phyloP scores from a whole-genome alignment of 2,329 filamentous ascomycete species.

The Cadophora malorum region DNA sequence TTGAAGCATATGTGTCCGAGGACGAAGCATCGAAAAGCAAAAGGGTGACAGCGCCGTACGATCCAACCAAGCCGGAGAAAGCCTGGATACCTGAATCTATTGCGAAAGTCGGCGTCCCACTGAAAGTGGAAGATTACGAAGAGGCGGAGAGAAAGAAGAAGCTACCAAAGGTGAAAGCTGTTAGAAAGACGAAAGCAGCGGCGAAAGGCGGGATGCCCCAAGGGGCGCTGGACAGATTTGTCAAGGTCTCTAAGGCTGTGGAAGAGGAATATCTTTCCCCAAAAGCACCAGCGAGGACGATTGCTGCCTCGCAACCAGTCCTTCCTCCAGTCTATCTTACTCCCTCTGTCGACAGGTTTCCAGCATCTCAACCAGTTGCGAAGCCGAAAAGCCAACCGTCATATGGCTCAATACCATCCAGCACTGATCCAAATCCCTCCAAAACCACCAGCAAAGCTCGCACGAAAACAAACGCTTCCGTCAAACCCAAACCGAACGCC shows the following conservation, averaged over 20 bases:
- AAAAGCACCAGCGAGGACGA: conserved; percentile 22
- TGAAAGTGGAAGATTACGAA: conserved; percentile 71
- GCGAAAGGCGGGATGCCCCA: conserved; percentile 40
- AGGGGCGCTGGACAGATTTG: conserved; percentile 46
- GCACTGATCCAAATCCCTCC: conserved; percentile 13
- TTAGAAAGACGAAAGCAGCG: conserved; percentile 37
- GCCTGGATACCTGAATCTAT: conserved; percentile 73
- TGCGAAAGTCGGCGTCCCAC: conserved; percentile 67
- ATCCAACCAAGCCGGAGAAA: conserved; percentile 69
- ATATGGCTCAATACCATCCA: conserved; percentile 19
- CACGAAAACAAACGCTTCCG: conserved; percentile 14
- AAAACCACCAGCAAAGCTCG: conserved; percentile 12
- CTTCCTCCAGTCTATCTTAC: conserved; percentile 36
- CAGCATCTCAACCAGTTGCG: conserved; percentile 14
- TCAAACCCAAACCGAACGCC: conserved; percentile 28
- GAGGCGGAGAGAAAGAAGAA: conserved; percentile 41
- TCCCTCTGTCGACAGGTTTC: conserved; percentile 31
- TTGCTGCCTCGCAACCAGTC: conserved; percentile 26
- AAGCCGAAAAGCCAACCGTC: neutral
- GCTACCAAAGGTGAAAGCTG: conserved; percentile 37
- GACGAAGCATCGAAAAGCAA: conserved; percentile 35
- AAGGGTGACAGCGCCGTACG: conserved; percentile 57
- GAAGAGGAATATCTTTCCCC: conserved; percentile 16
- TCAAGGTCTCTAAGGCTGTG: conserved; percentile 42
- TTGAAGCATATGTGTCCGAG: conserved; percentile 46